Evolutionary conservation across 257 asterid genomes (phyloP).

Genomic region (Sherardia arvensis): DNA sequence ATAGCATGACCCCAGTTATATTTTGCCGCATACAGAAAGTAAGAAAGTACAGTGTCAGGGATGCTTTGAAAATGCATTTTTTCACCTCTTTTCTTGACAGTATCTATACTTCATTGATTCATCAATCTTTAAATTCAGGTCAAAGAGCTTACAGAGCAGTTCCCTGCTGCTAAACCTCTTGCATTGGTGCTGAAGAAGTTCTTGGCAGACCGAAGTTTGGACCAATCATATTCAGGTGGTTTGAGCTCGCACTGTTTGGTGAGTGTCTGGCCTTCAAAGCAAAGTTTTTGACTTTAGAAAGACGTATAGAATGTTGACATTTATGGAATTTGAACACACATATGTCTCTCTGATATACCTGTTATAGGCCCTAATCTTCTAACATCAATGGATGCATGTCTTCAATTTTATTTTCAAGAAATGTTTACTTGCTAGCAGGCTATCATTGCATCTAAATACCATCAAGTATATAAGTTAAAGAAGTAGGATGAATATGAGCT

Average conservation of each 20-base stretch:
- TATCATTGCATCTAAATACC: not conserved
- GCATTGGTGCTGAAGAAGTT: slow-evolving; percentile 90
- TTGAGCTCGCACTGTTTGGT: slow-evolving; percentile 94
- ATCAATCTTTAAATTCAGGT: slow-evolving; percentile 40
- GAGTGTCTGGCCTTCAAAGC: slow-evolving; percentile 21
- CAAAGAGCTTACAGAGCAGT: slow-evolving; percentile 84
- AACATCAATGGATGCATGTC: not conserved
- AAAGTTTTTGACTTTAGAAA: not conserved
- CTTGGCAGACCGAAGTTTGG: slow-evolving; percentile 95
- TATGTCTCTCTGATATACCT: not conserved
- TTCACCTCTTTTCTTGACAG: not conserved
- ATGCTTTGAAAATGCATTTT: not conserved
- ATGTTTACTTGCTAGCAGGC: not conserved
- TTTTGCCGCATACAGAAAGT: not conserved
- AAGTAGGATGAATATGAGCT: not conserved
- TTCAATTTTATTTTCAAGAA: not conserved
- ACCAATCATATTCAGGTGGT: slow-evolving; percentile 98
- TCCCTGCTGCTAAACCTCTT: slow-evolving; percentile 91
- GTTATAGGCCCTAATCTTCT: not conserved
- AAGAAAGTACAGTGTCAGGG: too few species aligned
- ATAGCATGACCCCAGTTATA: not conserved
- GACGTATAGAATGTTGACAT: not conserved
- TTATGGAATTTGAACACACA: not conserved
- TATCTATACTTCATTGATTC: slow-evolving; percentile 1
- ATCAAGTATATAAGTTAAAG: not conserved